Conservation (phyloP, 257 asterid species). For the Verbascum thapsus region DNA sequence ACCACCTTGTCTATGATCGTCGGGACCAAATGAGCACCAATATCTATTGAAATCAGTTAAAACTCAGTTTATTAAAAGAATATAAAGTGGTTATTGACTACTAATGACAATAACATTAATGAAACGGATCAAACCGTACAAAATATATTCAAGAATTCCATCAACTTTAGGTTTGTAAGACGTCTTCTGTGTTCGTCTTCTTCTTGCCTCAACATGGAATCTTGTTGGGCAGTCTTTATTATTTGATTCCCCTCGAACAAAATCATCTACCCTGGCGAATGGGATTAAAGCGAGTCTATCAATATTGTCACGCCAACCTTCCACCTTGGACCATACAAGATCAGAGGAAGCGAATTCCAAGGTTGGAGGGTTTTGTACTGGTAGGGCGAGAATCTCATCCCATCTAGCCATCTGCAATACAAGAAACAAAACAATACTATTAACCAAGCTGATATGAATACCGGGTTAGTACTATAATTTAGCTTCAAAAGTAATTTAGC, state of each 20-base stretch:
- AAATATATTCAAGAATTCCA: slow-evolving; percentile 87
- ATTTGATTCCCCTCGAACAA: slow-evolving; percentile 88
- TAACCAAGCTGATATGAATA: slow-evolving; percentile 6
- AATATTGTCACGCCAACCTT: slow-evolving; percentile 89
- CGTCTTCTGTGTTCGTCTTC: slow-evolving; percentile 55
- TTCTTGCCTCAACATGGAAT: slow-evolving; percentile 93
- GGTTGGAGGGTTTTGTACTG: slow-evolving; percentile 88
- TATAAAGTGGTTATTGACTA: slow-evolving; percentile 15
- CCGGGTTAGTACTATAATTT: background rate
- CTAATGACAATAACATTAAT: slow-evolving; percentile 1
- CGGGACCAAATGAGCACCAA: slow-evolving; percentile 99
- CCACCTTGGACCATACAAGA: slow-evolving; percentile 93
- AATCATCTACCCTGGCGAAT: slow-evolving; percentile 84
- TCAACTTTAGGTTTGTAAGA: slow-evolving; percentile 89
- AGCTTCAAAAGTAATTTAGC: background rate
- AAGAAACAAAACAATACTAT: slow-evolving; percentile 14
- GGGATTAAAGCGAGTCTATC: slow-evolving; percentile 87
- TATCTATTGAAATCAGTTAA: slow-evolving; percentile 55
- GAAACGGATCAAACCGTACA: slow-evolving; percentile 48
- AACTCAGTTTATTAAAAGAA: slow-evolving; percentile 13
- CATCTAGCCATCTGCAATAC: slow-evolving; percentile 93
- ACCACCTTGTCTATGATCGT: slow-evolving; percentile 92
- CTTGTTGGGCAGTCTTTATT: slow-evolving; percentile 86
- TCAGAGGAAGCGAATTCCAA: slow-evolving; percentile 80
- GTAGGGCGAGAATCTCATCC: slow-evolving; percentile 93